Evolutionary conservation across 2,329 filamentous ascomycete species (phyloP), one percentile per base, ranked within the genome.

Genomic region (Pseudogymnoascus sp.): DNA sequence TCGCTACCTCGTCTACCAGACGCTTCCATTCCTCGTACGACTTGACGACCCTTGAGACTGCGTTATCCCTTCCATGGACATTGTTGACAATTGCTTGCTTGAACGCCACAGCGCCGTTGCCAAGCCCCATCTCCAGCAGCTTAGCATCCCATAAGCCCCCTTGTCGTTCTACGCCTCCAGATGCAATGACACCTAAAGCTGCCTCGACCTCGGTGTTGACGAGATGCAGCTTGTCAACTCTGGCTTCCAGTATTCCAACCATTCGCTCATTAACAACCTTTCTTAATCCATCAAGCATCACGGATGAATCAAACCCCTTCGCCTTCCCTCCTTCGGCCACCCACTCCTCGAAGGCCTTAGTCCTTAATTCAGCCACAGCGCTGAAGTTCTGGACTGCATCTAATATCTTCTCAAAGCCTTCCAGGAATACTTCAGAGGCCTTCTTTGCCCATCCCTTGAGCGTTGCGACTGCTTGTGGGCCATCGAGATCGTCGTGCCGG

Each of bases 401-500:
- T 16, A 96, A 75, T 0, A 81, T 83, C 65, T 80, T 80, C 59
- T 81, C 79, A 28, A 91, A 77, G 0, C 88, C 88, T n/a, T 81
- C 74, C 1, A 89, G 72, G 62, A 91, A 76, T 6, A 81, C 79
- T 49, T 82, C 76, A 16, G 84, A 83, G 1, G 85, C 86, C 60
- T 81, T 80, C 60, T 79, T 79, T 0, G 86, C 85, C 89, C 89
- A 93, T 28, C 72, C 73, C 21, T 80, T 80, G 12, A 91, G 79
- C 73, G 84, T 84, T 1, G 84, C 81, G 43, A 81, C 80, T 0
- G 84, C 83, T 64, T 86, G 81, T 23, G 78, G 75, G 18, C 82
- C 84, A 23, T 86, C 83, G 4, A 90, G 74, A 67, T 95, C 89
- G 67, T 93, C 90, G 69, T 96, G 87, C 31, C 90, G 86, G 37